Percentiles rank a stretch among this genome's conserved stretches.
phyloP scores from a whole-genome alignment of 2,329 filamentous ascomycete species.

The Pseudogymnoascus sp. region DNA sequence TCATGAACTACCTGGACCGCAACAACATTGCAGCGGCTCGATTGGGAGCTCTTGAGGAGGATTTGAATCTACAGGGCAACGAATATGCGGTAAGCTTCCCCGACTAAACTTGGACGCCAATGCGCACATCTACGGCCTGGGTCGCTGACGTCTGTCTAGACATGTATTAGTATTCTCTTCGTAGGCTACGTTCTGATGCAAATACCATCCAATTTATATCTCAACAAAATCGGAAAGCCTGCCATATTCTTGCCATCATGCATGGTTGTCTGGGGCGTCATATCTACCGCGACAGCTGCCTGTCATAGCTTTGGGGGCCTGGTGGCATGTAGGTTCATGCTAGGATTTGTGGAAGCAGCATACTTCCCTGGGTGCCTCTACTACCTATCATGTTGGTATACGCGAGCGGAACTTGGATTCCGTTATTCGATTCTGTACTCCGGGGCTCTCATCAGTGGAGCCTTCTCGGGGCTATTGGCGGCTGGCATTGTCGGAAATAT shows the following conservation, averaged over 20 bases:
- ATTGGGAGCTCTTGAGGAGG: conserved; percentile 41
- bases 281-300: conserved; percentile 42
- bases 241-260: conserved; percentile 43
- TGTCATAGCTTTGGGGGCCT: conserved; percentile 41
- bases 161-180: conserved; percentile 34
- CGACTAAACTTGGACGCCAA: neutral
- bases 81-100: conserved; percentile 34
- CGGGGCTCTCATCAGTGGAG: conserved; percentile 62
- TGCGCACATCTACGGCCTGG: neutral
- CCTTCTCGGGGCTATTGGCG: conserved; percentile 61
- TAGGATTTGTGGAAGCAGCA: conserved; percentile 49
- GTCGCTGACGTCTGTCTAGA: conserved; percentile 24
- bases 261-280: conserved; percentile 43
- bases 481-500: conserved; percentile 62
- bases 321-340: conserved; percentile 40
- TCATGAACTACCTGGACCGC: conserved; percentile 58
- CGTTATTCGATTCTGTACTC: conserved; percentile 61
- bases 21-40: conserved; percentile 52
- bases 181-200: conserved; percentile 30
- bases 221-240: conserved; percentile 43
- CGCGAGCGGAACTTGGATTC: conserved; percentile 58
- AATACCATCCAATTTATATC: conserved; percentile 41
- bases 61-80: conserved; percentile 34
- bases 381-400: conserved; percentile 62
- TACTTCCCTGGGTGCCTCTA: conserved; percentile 57